These are phyloP conservation scores for Ceratonia siliqua DNA, from an alignment of 306 rosid species.

Conservation along the genomic window DNA sequence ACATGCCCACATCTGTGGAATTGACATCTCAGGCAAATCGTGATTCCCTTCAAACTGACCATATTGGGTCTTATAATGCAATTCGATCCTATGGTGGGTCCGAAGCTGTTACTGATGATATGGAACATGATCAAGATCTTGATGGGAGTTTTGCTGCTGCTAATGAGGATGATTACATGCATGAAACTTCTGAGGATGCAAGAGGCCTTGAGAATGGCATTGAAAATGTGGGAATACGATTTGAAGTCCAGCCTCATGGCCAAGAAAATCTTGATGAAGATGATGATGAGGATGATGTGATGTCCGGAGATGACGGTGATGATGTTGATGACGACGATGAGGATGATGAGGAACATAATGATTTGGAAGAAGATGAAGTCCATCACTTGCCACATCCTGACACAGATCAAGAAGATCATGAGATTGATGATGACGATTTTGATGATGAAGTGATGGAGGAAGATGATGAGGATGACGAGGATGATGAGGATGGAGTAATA, in stretches of 20 bases:
- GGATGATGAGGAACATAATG: slow-evolving; percentile 92
- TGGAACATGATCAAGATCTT: slow-evolving; percentile 96
- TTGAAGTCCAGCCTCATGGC: slow-evolving; percentile 78
- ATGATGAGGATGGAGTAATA: slow-evolving; percentile 92
- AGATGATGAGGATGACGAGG: slow-evolving; percentile 91
- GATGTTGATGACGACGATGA: slow-evolving; percentile 83
- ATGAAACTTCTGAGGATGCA: slow-evolving; percentile 71
- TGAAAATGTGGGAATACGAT: slow-evolving; percentile 64
- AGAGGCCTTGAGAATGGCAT: slow-evolving; percentile 68
- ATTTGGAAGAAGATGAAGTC: slow-evolving; percentile 82
- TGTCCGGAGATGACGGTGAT: slow-evolving; percentile 94
- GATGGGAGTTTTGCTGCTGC: slow-evolving; percentile 71
- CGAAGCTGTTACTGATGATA: slow-evolving; percentile 89
- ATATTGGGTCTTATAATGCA: slow-evolving; percentile 58
- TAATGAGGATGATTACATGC: slow-evolving; percentile 84
- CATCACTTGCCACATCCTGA: slow-evolving; percentile 92
- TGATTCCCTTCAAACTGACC: slow-evolving; percentile 59
- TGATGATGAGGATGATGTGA: slow-evolving; percentile 91
- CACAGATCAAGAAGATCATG: slow-evolving; percentile 94
- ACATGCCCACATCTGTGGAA: slow-evolving; percentile 65
- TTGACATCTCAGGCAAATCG: slow-evolving; percentile 62
- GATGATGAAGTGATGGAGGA: slow-evolving; percentile 88
- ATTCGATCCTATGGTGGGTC: slow-evolving; percentile 81
- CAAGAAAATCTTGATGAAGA: slow-evolving; percentile 83
- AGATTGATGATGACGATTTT: slow-evolving; percentile 87